Percentiles rank a stretch among this genome's conserved stretches.
Evolutionary conservation across 306 rosid species (phyloP).

Genomic region (Vicia villosa): DNA sequence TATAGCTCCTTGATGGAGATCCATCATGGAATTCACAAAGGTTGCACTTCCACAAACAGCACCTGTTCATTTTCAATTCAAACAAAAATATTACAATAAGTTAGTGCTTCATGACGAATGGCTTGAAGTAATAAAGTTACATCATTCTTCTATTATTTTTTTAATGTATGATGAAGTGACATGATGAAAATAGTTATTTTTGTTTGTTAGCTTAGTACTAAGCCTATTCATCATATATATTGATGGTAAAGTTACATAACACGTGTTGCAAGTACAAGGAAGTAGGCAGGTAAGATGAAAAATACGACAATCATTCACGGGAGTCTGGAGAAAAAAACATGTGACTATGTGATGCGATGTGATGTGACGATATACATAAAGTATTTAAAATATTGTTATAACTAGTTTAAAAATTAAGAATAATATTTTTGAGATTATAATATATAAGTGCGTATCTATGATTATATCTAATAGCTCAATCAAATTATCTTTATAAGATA

Average conservation of each 20-base stretch:
- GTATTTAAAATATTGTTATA: too few species aligned
- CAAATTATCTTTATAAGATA: background rate
- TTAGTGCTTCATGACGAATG: background rate
- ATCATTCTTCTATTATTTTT: background rate
- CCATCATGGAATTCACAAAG: conserved; percentile 93
- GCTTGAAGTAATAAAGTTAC: background rate
- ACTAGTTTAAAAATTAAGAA: too few species aligned
- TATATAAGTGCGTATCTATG: background rate
- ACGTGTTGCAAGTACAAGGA: conserved; percentile 13
- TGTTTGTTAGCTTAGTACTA: background rate
- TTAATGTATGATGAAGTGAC: background rate
- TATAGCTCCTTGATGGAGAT: conserved; percentile 82
- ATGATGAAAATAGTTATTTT: background rate
- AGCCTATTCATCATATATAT: background rate
- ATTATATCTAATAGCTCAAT: background rate
- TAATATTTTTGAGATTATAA: background rate
- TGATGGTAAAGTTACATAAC: background rate
- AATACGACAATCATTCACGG: conserved; percentile 11
- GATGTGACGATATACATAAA: background rate
- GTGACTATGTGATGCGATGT: background rate
- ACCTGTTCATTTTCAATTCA: conserved; percentile 45
- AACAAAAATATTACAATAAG: background rate
- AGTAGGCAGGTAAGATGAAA: background rate
- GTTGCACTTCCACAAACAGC: conserved; percentile 79
- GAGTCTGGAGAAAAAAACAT: background rate